Evolutionary conservation across 805 yeast genomes (phyloP).

Genomic region (Wickerhamiella qilinensis): DNA sequence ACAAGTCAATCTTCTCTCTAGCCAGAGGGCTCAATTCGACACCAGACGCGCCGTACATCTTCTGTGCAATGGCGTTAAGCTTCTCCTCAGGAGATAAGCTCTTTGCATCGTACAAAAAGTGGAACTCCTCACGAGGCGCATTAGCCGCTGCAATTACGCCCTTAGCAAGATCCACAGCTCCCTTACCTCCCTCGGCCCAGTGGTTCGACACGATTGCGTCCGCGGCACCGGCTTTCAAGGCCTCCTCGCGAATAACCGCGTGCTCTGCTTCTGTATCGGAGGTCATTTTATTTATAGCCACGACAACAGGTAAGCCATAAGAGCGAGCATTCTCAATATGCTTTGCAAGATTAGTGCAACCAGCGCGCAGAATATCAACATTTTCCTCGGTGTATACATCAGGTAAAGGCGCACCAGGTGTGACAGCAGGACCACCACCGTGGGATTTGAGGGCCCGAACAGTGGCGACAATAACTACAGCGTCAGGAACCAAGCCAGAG

Average conservation of each 20-base stretch:
- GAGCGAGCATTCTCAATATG: conserved; percentile 74
- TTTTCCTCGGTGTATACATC: conserved; percentile 67
- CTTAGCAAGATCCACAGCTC: conserved; percentile 71
- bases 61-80: conserved; percentile 57
- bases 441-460: conserved; percentile 93
- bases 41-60: conserved; percentile 85
- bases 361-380: conserved; percentile 57
- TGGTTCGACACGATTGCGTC: conserved; percentile 85
- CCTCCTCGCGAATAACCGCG: conserved; percentile 60
- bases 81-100: conserved; percentile 59
- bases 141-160: conserved; percentile 57
- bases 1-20: conserved; percentile 59
- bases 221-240: conserved; percentile 80
- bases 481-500: conserved; percentile 75
- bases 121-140: conserved; percentile 26
- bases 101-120: conserved; percentile 54
- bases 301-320: conserved; percentile 85
- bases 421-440: conserved; percentile 95
- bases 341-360: conserved; percentile 78
- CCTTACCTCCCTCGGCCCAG: conserved; percentile 92
- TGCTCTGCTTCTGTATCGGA: conserved; percentile 72
- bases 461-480: conserved; percentile 87
- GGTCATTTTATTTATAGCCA: conserved; percentile 79
- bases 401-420: conserved; percentile 82
- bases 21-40: conserved; percentile 77